Evolutionary conservation across 805 yeast species (phyloP), one percentile per base, ranked within the genome.

Genomic region (Blastobotrys robertii): DNA sequence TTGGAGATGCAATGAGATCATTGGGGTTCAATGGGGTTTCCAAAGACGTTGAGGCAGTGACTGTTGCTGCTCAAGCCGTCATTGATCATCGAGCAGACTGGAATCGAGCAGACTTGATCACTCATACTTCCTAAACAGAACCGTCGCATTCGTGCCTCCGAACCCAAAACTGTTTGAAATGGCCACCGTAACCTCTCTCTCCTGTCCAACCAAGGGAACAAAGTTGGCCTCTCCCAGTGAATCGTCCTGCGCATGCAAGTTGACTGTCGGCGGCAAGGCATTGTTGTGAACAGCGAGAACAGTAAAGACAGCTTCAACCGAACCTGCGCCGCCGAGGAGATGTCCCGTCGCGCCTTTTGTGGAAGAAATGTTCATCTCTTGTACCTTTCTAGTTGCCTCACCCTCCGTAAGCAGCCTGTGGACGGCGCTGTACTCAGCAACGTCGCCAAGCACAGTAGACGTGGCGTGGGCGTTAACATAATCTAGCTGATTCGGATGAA

Each of bases 381-480:
- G 10, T 4, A 51, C 43, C 28, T 29, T 30, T 16, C 29, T 13
- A 11, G 44, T 37, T 33, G 41, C 42, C n/a, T 60, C 49, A 0
- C 64, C 59, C 2, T 62, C 54, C 1, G 56, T 63, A 43, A 85
- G 75, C 3, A 71, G 59, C 6, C 55, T 38, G 38, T 66, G 60
- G 40, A 92, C 79, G 2, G 97, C 97, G 35, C 59, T 58, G 54
- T 82, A 77, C 57, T 92, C 99, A 0, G 95, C 92, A 13, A 77
- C 64, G 56, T 92, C 99, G 4, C 99, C 99, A 3, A 88, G 64
- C 5, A 68, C 65, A 0, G 99, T 92, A 0, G 95, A 84, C 0
- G 99, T 92, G 0, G 99, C 98, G 62, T 92, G 99, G 1, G 98
- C 97, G 62, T 94, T 92, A 38, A 92, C 70, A 56, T 87, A 92